Base-by-base conservation (phyloP, 345 rosid species). In the Brassica juncea region DNA sequence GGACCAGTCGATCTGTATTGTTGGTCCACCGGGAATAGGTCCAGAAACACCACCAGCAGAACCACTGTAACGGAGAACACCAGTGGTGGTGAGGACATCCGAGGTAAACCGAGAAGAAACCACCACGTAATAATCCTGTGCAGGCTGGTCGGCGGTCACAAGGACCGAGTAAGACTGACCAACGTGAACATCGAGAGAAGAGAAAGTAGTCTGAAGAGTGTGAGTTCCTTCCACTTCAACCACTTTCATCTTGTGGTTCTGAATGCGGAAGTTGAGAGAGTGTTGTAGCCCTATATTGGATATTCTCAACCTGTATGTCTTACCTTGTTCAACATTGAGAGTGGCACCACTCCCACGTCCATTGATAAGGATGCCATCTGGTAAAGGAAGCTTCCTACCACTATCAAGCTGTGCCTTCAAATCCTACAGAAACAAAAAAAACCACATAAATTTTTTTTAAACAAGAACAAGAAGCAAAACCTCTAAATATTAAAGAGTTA, bases 181-280 rank as follows among this genome's bases (percentile, higher is more conserved):
- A 4, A 89, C 87, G 54, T 95, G 99, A 78, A 95, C 87, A 60
- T 95, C 99, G 6, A 95, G 90, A 0, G 98, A 90, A 8, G 99
- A 95, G 82, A 86, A 95, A 30, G 89, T 87, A 8, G 87, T 86
- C 68, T 91, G 99, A 35, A 95, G 87, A 16, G 93, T 88, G 8
- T 95, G 98, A 4, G 88, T 95, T 28, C 99, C 99, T 84, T 95
- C 99, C 0, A 95, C 98, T 84, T 95, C 99, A 2, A 93, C 88
- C 67, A 95, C 66, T 60, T 77, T 84, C 94, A 95, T 82, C 77
- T 79, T 90, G 82, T 95, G 99, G 84, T 91, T 85, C 77, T 93
- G 97, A 80, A 95, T 91, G 2, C 97, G 87, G 87, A 95, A 95
- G 84, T 95, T 95, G 68, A 95, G 93, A 6, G 98, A 84, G 81